A percentile compares a stretch with the other conserved stretches of the same genome.
Conservation (phyloP, 345 rosid genomes). For the Salix brachista region DNA sequence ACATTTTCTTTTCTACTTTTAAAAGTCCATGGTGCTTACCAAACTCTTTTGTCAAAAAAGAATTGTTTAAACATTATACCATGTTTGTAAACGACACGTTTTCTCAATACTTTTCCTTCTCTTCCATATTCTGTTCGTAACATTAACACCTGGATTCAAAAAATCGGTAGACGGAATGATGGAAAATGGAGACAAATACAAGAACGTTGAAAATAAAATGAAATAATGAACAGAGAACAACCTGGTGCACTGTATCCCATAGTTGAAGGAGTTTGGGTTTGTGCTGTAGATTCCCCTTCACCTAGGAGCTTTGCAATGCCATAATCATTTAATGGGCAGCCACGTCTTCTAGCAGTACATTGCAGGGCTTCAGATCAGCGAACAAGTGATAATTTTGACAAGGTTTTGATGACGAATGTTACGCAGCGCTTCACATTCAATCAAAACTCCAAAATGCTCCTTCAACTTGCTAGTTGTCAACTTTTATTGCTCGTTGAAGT, state of each 20-base stretch:
- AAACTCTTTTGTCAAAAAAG: no score
- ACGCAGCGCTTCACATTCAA: neutral
- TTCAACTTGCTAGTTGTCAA: neutral
- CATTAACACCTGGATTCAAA: neutral
- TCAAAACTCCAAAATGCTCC: constrained; percentile 2
- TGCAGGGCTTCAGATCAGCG: no score
- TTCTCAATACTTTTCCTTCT: neutral
- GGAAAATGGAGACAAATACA: no score
- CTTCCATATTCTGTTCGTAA: neutral
- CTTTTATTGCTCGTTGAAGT: neutral
- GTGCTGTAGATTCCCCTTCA: neutral
- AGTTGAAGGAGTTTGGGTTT: neutral
- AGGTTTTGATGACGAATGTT: constrained; percentile 2
- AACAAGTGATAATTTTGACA: neutral
- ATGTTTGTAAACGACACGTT: neutral
- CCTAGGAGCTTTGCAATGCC: neutral
- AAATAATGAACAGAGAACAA: neutral
- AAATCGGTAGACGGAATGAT: no score
- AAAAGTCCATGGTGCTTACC: no score
- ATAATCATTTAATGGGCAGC: no score
- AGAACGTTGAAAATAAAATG: no score
- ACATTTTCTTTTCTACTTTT: no score
- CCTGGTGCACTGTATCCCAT: neutral
- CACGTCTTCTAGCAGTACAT: no score
- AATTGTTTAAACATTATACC: neutral